Percentiles rank a stretch among this genome's conserved stretches.
phyloP scores from a whole-genome alignment of 768 basidiomycete species.

The Phaeolepiota aurea region DNA sequence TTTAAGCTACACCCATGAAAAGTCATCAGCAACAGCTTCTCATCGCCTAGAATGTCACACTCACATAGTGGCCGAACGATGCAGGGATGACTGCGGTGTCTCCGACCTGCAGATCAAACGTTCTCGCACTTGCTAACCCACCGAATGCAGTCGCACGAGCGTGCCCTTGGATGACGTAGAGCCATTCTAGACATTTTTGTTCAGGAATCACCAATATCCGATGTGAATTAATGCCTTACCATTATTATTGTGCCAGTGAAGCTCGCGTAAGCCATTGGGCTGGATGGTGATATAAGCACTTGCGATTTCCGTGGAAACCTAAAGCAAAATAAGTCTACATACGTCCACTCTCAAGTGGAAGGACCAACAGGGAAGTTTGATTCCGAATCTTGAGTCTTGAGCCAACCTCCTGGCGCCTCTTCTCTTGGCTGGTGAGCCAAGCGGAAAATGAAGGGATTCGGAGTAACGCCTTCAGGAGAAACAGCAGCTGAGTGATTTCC shows the following conservation, averaged over 20 bases:
- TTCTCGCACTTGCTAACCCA: slow-evolving; percentile 8
- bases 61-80: slow-evolving; percentile 10
- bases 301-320: slow-evolving; percentile 5
- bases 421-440: slow-evolving; percentile 8
- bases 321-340: background rate
- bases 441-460: slow-evolving; percentile 9
- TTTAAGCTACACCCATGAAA: slow-evolving; percentile 6
- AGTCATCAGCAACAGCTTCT: background rate
- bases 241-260: slow-evolving; percentile 11
- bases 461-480: slow-evolving; percentile 8
- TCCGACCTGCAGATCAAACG: slow-evolving; percentile 11
- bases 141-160: slow-evolving; percentile 10
- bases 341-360: background rate
- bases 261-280: slow-evolving; percentile 9
- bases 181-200: slow-evolving; percentile 5
- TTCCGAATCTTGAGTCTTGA: slow-evolving; percentile 10
- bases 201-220: background rate
- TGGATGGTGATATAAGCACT: slow-evolving; percentile 9
- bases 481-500: slow-evolving; percentile 6
- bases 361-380: slow-evolving; percentile 6
- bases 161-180: slow-evolving; percentile 9
- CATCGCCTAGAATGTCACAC: background rate
- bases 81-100: slow-evolving; percentile 10
- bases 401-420: slow-evolving; percentile 9
- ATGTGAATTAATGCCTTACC: slow-evolving; percentile 1